Evolutionary conservation across 164 flowering plant species (phyloP).

Genomic region (grape (Vitis vinifera)): DNA sequence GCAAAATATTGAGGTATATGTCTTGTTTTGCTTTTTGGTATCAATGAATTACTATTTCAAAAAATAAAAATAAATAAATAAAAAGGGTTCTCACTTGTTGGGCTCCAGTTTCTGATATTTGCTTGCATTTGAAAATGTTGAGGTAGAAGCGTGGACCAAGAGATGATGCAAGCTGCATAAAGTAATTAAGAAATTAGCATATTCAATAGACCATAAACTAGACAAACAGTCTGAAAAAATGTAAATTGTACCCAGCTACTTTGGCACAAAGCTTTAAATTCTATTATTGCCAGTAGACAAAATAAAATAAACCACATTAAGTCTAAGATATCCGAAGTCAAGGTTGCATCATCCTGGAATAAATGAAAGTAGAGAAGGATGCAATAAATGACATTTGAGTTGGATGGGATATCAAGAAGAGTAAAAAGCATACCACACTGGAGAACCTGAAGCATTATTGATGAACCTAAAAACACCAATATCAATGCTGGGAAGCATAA

Average conservation of each 20-base stretch:
- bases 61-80: neutral
- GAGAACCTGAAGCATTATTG: neutral
- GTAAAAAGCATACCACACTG: neutral
- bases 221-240: neutral
- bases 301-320: neutral
- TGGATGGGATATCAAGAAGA: neutral
- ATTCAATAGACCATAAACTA: neutral
- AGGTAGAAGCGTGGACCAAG: constrained; percentile 91
- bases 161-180: constrained; percentile 89
- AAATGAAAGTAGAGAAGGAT: neutral
- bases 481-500: neutral
- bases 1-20: too few relatives aligned
- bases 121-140: constrained; percentile 96
- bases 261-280: neutral
- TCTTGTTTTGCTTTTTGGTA: too few relatives aligned
- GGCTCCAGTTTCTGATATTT: constrained; percentile 96
- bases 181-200: constrained; percentile 11
- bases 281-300: neutral
- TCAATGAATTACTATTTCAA: neutral
- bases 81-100: constrained; percentile 64
- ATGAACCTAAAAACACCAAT: neutral
- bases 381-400: neutral
- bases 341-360: neutral
- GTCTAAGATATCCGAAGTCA: neutral
- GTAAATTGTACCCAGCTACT: neutral